Evolutionary conservation across 352 stramenopile genomes (phyloP).

Genomic region (Globisporangium parvum): DNA sequence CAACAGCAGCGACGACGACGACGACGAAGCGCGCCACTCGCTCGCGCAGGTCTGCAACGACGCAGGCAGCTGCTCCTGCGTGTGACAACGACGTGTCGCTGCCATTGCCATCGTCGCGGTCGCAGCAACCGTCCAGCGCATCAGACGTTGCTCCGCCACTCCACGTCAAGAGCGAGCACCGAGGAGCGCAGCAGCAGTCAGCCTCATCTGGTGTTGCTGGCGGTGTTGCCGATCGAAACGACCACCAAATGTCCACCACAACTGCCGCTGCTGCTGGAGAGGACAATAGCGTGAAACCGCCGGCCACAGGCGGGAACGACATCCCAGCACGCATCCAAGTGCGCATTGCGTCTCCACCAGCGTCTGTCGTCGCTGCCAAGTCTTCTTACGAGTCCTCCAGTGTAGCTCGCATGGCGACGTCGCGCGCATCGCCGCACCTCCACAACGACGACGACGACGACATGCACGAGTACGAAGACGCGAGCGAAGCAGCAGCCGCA

Average conservation of each 20-base stretch:
- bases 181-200: not conserved
- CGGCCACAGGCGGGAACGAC: too few species aligned
- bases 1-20: too few species aligned
- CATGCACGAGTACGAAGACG: constrained; percentile 2
- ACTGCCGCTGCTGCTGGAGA: not conserved
- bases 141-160: too few species aligned
- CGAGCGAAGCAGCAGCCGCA: not conserved
- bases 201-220: too few species aligned
- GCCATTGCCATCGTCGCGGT: not conserved
- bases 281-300: not conserved
- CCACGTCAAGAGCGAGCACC: not conserved
- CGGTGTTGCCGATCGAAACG: too few species aligned
- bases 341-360: constrained; percentile 7
- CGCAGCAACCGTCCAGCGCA: not conserved
- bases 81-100: too few species aligned
- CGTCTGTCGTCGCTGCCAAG: not conserved
- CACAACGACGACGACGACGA: not conserved
- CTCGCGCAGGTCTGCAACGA: not conserved
- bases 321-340: constrained; percentile 5
- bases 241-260: not conserved
- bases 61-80: too few species aligned
- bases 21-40: not conserved
- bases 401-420: too few species aligned
- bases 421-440: not conserved
- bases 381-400: too few species aligned